Evolutionary conservation across 2,329 filamentous ascomycete species (phyloP), one percentile per base, ranked within the genome.

Genomic region (Knufia petricola): DNA sequence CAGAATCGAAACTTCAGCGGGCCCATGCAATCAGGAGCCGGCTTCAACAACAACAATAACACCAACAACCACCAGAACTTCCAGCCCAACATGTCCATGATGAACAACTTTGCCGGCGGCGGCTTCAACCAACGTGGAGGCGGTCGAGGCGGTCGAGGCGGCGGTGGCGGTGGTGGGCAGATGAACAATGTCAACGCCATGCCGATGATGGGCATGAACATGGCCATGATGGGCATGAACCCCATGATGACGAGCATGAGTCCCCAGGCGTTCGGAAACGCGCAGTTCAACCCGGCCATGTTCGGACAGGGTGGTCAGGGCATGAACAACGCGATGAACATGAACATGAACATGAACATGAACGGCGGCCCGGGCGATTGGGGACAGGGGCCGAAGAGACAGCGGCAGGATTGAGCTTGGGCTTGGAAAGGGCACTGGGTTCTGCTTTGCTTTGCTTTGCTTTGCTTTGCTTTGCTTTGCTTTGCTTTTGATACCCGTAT

Each of bases 341-440:
- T 46, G 43, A 46, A 46, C 34, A n/a, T n/a, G n/a, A n/a, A n/a
- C 12, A 42, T 42, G 39, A 44, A 32, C n/a, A 46, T 46, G 43
- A 46, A 46, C 34, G 66, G 66, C 26, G 69, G n/a, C n/a, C n/a
- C n/a, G n/a, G n/a, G 69, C 37, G 73, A 80, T 50, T 85, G 85
- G 73, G 90, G 90, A 60, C 86, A 90, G 58, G 85, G 85, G 24
- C 81, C 82, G 2, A 92, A 92, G 69, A 75, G 86, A 56, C 82
- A 84, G 56, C 77, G 86, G 54, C 84, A 85, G 52, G 86, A 89
- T 58, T 78, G n/a, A n/a, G n/a, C n/a, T n/a, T n/a, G n/a, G n/a
- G n/a, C n/a, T n/a, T n/a, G n/a, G n/a, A n/a, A n/a, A n/a, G n/a
- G n/a, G n/a, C n/a, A n/a, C n/a, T n/a, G n/a, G n/a, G n/a, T n/a